phyloP scores from a whole-genome alignment of 164 flowering plant genomes.

The Vitis cinerea region DNA sequence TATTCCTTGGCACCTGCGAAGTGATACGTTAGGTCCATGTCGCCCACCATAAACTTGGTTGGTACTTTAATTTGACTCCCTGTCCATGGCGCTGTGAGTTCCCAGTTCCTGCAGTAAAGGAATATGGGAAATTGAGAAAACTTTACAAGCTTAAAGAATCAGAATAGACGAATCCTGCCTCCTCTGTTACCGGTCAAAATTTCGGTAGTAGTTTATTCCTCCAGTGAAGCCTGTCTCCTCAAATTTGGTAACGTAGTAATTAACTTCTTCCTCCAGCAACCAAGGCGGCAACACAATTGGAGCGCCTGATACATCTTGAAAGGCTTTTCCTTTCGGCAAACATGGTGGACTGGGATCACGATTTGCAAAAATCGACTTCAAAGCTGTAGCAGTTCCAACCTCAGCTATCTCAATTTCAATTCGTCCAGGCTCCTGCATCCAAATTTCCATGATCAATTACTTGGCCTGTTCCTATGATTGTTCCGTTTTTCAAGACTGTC shows the following conservation, averaged over 20 bases:
- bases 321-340: conserved; percentile 43
- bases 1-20: conserved; percentile 38
- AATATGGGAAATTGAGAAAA: too few relatives aligned
- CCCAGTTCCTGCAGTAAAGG: conserved; percentile 53
- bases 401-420: conserved; percentile 36
- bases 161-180: too few relatives aligned
- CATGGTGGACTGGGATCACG: conserved; percentile 34
- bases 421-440: conserved; percentile 39
- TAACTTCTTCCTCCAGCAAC: conserved; percentile 34
- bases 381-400: conserved; percentile 27
- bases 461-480: background rate
- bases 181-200: conserved; percentile 17
- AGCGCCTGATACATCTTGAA: conserved; percentile 14
- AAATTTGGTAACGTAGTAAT: conserved; percentile 29
- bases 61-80: conserved; percentile 54
- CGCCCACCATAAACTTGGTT: conserved; percentile 59
- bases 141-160: too few relatives aligned
- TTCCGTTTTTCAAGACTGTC: too few relatives aligned
- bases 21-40: conserved; percentile 48
- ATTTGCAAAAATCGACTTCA: conserved; percentile 26
- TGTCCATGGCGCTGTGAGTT: conserved; percentile 62
- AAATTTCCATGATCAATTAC: background rate
- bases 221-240: conserved; percentile 46
- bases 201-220: conserved; percentile 41
- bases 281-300: conserved; percentile 28